Base-by-base conservation (phyloP, 164 flowering plant genomes). In the Stephania cephalantha region DNA sequence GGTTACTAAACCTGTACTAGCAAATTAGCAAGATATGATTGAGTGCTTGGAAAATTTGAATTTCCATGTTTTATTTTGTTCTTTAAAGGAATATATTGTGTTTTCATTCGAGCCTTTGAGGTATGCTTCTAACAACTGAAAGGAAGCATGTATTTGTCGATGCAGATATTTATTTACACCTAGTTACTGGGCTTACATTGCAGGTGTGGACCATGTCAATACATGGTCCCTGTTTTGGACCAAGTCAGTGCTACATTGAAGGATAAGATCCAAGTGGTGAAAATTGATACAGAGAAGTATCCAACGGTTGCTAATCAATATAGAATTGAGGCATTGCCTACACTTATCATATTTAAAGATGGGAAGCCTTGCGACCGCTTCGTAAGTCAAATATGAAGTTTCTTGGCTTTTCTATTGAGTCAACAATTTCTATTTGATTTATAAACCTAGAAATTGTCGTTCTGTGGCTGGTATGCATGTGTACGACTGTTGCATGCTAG, bases 141-240 rank as follows among this genome's bases (percentile, higher is more conserved):
- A 61, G 46, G 8, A 20, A 29, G 66, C 58, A 67, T 7, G 4
- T 48, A 48, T 12, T 8, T 8, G 53, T 8, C 53, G 11, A 8
- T 8, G 11, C 53, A 48, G 46, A 20, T 35, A 48, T 58, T 44
- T 30, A 25, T 64, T 73, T 7, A 6, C 64, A 6, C 64, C 13
- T 69, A 31, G 69, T 15, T 61, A 69, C 64, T 46, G 45, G n/a
- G 45, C 69, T 46, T 44, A 30, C 8, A 71, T 81, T 82, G 80
- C 87, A 95, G 99, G 97, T 95, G 99, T 79, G 99, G 99, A 72
- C 99, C 99, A 70, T 95, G 99, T 86, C 99, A 95, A 74, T 85
- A 80, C 78, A 95, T 95, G 99, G 95, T 71, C 80, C 94, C 97
- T 20, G 74, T 95, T 72, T 93, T 95, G 68, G 77, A 90, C 68